phyloP scores from a whole-genome alignment of 2,329 filamentous ascomycete species.

The Epichloe festucae region DNA sequence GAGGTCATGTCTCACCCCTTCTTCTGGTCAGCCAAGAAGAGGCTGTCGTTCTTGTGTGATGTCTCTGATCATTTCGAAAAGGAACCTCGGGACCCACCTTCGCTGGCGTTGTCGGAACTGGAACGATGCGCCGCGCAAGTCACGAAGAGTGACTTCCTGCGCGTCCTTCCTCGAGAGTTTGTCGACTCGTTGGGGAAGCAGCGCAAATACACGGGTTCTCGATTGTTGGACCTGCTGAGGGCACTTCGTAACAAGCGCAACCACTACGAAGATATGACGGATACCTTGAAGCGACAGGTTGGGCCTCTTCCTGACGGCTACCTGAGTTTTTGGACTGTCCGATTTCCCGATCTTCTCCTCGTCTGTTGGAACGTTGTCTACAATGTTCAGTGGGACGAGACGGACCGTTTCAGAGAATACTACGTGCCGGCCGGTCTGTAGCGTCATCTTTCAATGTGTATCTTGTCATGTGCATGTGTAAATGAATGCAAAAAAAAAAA shows the following conservation, averaged over 20 bases:
- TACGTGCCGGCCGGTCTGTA: slow-evolving; percentile 38
- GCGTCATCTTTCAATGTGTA: neutral
- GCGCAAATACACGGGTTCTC: slow-evolving; percentile 78
- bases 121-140: slow-evolving; percentile 40
- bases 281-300: slow-evolving; percentile 55
- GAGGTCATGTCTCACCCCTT: slow-evolving; percentile 88
- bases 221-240: slow-evolving; percentile 73
- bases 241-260: slow-evolving; percentile 93
- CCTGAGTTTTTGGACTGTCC: slow-evolving; percentile 66
- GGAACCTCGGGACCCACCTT: slow-evolving; percentile 73
- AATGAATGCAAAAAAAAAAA: too few species aligned
- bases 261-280: slow-evolving; percentile 93
- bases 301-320: slow-evolving; percentile 70
- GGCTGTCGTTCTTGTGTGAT: slow-evolving; percentile 85
- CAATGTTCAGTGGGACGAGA: slow-evolving; percentile 47
- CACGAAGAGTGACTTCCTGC: slow-evolving; percentile 64
- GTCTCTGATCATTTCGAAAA: slow-evolving; percentile 95
- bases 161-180: slow-evolving; percentile 63
- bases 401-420: slow-evolving; percentile 60
- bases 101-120: slow-evolving; percentile 47
- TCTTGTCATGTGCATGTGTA: neutral
- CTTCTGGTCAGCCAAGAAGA: slow-evolving; percentile 87
- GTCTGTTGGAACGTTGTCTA: slow-evolving; percentile 65
- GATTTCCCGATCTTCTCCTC: slow-evolving; percentile 68
- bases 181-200: slow-evolving; percentile 86